Evolutionary conservation across 306 rosid genomes (phyloP), one percentile per base, ranked within the genome.

Genomic region (Cicer arietinum): DNA sequence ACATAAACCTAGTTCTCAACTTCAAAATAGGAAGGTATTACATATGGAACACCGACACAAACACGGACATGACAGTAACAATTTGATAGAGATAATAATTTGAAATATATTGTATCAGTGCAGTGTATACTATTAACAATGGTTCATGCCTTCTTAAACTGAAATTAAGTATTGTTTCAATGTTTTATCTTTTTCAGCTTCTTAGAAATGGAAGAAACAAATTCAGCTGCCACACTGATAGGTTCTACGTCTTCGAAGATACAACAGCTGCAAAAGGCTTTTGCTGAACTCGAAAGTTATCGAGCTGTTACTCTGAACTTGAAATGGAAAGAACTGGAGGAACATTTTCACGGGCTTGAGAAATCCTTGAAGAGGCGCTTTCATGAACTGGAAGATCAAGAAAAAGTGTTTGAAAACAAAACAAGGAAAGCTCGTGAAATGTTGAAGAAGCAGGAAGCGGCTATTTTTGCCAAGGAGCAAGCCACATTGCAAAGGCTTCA

Each of bases 251-350:
- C 92, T 69, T 90, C 97, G 40, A 95, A 92, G 91, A 92, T 95
- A 78, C 96, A 87, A 71, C 99, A 95, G 85, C 96, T 95, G 73
- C 99, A 95, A 80, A 90, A 85, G 84, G 99, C 99, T 44, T 95
- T 95, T 85, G 97, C 99, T 81, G 99, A 95, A 81, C 99, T 95
- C 77, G 98, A 95, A 86, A 90, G 97, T 73, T 91, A 92, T 86
- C 84, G 95, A 73, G 93, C 98, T 6, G 83, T 92, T 56, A 86
- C 98, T 67, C 92, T 92, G 54, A 95, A 95, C 83, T 0, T 95
- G 85, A 95, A 92, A 84, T 95, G 99, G 99, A 95, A 90, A 82
- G 98, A 95, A 83, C 89, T 95, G 39, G 99, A 95, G 86, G 99
- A 88, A 58, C 99, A 92, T 78, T 90, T 95, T 17, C 97, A 90